Base-by-base conservation (phyloP, 176 grass and related monocot genomes). In the Eleusine coracana region DNA sequence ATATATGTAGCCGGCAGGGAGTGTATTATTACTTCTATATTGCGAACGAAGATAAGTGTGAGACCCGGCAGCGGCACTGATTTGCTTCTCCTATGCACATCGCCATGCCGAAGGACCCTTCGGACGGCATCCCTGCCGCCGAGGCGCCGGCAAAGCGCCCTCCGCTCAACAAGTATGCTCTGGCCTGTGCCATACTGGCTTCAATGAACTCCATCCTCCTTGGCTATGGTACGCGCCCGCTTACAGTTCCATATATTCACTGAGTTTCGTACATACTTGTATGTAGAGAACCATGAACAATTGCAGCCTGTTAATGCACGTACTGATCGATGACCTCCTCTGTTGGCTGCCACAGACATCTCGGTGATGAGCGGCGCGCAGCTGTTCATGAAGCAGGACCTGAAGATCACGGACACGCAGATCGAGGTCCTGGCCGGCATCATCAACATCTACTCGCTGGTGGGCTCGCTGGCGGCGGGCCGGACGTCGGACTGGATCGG, bases 281-380 rank as follows among this genome's bases (percentile, higher is more conserved):
- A 4, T 31, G 28, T 63, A 5, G 1, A 6, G 11, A 28, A 29
- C 4, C 63, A 36, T 2, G 5, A 64, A 62, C 0, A 14, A 45
- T 6, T n/a, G 10, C 11, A 54, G 29, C 18, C 5, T 42, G 40
- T 18, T 25, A 9, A 18, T 1, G 23, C 59, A 49, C 5, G 54
- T 66, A 50, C 63, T 81, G 28, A 34, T 34, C 25, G 31, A 73
- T 17, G 11, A 29, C 63, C 37, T 6, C 29, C 27, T 13, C 1
- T 23, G 17, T 29, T 3, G 25, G 62, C 9, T 1, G 31, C 46
- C 41, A 40, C 73, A 94, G 86, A 83, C 17, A 20, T 91, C 44
- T 91, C 86, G 38, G 96, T 98, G 80, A 93, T 98, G 96, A 98
- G 96, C 80, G 96, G 92, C 0, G 96, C 90, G 20, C 73, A 83